A percentile compares a stretch with the other conserved stretches of the same genome.
Conservation (phyloP, 805 yeast species). For the Candida suzukii region DNA sequence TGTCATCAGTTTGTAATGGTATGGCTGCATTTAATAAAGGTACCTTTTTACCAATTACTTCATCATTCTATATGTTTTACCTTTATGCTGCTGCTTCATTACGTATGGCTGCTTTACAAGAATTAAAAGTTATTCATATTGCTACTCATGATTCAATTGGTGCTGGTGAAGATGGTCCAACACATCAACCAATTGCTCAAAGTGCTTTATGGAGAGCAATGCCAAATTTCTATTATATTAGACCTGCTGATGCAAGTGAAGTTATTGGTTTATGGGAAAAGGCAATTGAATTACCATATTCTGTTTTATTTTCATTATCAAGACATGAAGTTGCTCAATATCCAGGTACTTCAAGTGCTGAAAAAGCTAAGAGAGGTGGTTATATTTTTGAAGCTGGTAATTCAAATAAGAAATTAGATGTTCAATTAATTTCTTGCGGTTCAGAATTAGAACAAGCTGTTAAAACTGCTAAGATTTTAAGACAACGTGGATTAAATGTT, state of each 20-base stretch:
- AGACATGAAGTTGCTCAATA: conserved; percentile 87
- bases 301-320: conserved; percentile 67
- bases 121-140: conserved; percentile 78
- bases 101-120: conserved; percentile 76
- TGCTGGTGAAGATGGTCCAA: conserved; percentile 90
- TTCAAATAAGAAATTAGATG: conserved; percentile 37
- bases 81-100: conserved; percentile 83
- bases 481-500: conserved; percentile 60
- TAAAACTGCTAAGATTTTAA: conserved; percentile 73
- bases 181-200: conserved; percentile 89
- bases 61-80: conserved; percentile 93
- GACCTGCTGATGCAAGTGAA: conserved; percentile 93
- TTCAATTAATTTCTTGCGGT: conserved; percentile 86
- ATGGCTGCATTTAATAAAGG: conserved; percentile 76
- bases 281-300: conserved; percentile 59
- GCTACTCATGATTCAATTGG: conserved; percentile 90
- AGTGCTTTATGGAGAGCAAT: conserved; percentile 79
- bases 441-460: conserved; percentile 84
- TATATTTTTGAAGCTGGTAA: conserved; percentile 61
- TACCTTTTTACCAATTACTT: conserved; percentile 86
- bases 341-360: conserved; percentile 84
- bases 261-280: conserved; percentile 73
- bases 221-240: conserved; percentile 81
- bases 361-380: conserved; percentile 93
- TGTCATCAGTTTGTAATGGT: conserved; percentile 99